These are phyloP conservation scores for Trichocomaceae sp. DNA, from an alignment of 2,329 filamentous ascomycete genomes.

Conservation along the genomic window DNA sequence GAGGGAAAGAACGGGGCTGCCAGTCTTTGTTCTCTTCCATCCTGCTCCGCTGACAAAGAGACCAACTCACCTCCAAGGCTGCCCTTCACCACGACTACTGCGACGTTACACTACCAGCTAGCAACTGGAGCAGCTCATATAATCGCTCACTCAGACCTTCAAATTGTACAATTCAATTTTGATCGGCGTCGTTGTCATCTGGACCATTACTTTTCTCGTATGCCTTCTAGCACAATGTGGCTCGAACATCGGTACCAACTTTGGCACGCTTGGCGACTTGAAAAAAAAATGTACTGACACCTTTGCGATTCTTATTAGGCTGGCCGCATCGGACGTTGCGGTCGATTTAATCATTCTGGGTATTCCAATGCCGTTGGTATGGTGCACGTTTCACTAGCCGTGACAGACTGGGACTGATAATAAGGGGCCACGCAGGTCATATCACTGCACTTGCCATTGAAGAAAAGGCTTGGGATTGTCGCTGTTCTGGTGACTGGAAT, in stretches of 20 bases:
- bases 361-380: conserved; percentile 11
- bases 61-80: no score
- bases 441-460: conserved; percentile 10
- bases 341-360: conserved; percentile 12
- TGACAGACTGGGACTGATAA: neutral
- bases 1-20: no score
- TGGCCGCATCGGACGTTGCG: conserved; percentile 9
- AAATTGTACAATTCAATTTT: conserved; percentile 3
- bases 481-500: conserved; percentile 7
- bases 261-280: conserved; percentile 6
- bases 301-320: conserved; percentile 8
- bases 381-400: neutral
- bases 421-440: conserved; percentile 1
- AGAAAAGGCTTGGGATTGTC: conserved; percentile 8
- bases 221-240: conserved; percentile 7
- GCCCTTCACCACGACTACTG: no score
- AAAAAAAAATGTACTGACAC: conserved; percentile 11
- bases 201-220: neutral
- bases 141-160: conserved; percentile 9
- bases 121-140: no score
- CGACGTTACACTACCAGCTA: no score
- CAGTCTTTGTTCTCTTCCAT: no score
- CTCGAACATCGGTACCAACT: conserved; percentile 8
- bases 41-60: no score
- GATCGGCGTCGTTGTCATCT: no score